Evolutionary conservation across 768 basidiomycete genomes (phyloP).

Genomic region (Thelephora ganbajun): DNA sequence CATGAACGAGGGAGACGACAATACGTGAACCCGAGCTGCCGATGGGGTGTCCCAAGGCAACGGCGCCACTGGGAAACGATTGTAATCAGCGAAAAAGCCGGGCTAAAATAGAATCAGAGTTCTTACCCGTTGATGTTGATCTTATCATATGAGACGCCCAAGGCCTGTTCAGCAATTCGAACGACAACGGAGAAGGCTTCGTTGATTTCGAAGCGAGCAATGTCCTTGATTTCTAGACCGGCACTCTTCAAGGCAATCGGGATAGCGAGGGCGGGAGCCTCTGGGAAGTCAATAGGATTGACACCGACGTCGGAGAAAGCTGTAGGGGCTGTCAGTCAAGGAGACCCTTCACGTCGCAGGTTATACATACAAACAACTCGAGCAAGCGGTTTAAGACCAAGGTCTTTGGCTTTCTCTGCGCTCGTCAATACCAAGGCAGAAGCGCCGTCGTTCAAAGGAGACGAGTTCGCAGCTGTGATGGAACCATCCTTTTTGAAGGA

Average conservation of each 20-base stretch:
- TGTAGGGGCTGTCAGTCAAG: constrained; percentile 18
- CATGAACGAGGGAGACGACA: constrained; percentile 83
- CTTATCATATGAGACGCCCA: constrained; percentile 74
- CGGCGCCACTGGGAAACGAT: constrained; percentile 61
- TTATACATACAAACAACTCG: constrained; percentile 73
- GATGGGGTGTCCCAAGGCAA: constrained; percentile 91
- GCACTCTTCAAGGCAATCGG: constrained; percentile 83
- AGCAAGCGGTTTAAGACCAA: constrained; percentile 86
- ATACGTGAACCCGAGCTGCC: constrained; percentile 94
- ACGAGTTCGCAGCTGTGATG: constrained; percentile 96
- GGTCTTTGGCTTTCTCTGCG: constrained; percentile 81
- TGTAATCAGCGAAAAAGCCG: constrained; percentile 4
- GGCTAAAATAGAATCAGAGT: neutral
- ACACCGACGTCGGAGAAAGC: constrained; percentile 96
- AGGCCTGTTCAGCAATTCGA: constrained; percentile 78
- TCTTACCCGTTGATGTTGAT: constrained; percentile 80
- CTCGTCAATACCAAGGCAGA: constrained; percentile 93
- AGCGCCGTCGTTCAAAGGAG: constrained; percentile 89
- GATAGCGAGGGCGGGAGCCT: constrained; percentile 84
- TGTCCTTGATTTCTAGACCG: constrained; percentile 68
- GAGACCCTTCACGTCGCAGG: neutral
- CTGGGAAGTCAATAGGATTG: constrained; percentile 94
- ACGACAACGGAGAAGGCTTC: constrained; percentile 96
- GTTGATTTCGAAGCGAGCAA: constrained; percentile 90
- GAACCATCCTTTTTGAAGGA: constrained; percentile 82